Conservation (phyloP, 805 yeast genomes). For the Candida dendrica region DNA sequence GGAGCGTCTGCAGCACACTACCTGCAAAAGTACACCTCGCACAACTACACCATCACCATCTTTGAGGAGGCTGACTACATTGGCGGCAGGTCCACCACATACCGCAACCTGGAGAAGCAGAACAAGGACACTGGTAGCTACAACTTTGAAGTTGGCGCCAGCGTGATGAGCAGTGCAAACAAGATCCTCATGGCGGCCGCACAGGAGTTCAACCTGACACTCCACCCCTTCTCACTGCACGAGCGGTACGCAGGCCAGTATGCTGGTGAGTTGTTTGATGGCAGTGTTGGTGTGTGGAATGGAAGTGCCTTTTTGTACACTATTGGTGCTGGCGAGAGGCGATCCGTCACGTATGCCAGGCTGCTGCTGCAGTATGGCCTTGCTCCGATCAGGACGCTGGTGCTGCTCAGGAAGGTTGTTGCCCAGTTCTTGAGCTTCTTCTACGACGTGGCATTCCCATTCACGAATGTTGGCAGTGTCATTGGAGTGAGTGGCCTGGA, state of each 20-base stretch:
- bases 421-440: neutral
- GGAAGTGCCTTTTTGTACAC: conserved; percentile 22
- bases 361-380: conserved; percentile 26
- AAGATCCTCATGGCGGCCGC: conserved; percentile 31
- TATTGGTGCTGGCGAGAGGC: conserved; percentile 1
- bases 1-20: conserved; percentile 42
- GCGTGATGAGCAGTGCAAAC: conserved; percentile 35
- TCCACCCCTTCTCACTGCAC: conserved; percentile 8
- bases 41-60: conserved; percentile 30
- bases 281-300: conserved; percentile 29
- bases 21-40: conserved; percentile 29
- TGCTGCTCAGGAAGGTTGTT: neutral
- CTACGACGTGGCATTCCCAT: neutral
- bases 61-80: conserved; percentile 32
- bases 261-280: conserved; percentile 6
- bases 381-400: conserved; percentile 9
- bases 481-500: conserved; percentile 20
- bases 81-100: conserved; percentile 40
- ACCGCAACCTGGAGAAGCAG: conserved; percentile 22
- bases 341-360: conserved; percentile 6
- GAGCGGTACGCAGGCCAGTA: conserved; percentile 7
- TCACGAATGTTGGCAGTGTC: conserved; percentile 3
- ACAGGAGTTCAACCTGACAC: conserved; percentile 25
- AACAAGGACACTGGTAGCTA: conserved; percentile 2
- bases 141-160: conserved; percentile 37